phyloP scores from a whole-genome alignment of 2,329 filamentous ascomycete genomes.

The Colletotrichum aenigma region DNA sequence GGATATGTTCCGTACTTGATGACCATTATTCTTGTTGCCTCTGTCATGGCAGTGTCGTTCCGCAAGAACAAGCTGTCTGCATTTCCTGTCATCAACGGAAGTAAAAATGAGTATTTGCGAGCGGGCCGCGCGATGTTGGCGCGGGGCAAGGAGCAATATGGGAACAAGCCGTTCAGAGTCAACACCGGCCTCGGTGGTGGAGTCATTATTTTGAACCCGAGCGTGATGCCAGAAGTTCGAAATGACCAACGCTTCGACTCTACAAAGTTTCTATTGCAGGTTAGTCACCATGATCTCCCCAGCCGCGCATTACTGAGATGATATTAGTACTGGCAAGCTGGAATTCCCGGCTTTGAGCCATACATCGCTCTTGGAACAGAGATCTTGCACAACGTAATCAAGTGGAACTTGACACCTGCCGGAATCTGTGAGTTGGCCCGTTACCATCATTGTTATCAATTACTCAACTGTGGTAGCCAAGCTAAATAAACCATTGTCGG shows the following conservation, averaged over 20 bases:
- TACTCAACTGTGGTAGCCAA: not conserved
- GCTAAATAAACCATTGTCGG: not conserved
- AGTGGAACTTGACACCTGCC: slow-evolving; percentile 1
- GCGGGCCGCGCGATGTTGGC: not conserved
- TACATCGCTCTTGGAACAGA: slow-evolving; percentile 2
- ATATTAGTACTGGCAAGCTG: slow-evolving; percentile 5
- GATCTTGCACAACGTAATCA: slow-evolving; percentile 12
- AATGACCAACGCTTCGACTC: slow-evolving; percentile 8
- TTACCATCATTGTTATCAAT: not conserved
- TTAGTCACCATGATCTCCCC: not conserved
- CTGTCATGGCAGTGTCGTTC: not conserved
- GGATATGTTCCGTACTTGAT: not conserved
- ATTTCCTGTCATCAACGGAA: not conserved
- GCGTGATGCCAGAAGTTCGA: not conserved
- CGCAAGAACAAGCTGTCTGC: not conserved
- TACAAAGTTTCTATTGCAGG: not conserved
- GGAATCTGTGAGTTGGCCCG: not conserved
- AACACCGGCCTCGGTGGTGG: slow-evolving; percentile 4
- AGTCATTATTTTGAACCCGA: not conserved
- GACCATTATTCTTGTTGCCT: not conserved
- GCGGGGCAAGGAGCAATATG: not conserved
- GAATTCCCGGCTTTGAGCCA: not conserved
- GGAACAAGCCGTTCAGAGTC: not conserved
- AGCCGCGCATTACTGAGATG: not conserved
- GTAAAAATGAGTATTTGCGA: not conserved